phyloP scores from a whole-genome alignment of 345 rosid species.

The Psidium guajava region DNA sequence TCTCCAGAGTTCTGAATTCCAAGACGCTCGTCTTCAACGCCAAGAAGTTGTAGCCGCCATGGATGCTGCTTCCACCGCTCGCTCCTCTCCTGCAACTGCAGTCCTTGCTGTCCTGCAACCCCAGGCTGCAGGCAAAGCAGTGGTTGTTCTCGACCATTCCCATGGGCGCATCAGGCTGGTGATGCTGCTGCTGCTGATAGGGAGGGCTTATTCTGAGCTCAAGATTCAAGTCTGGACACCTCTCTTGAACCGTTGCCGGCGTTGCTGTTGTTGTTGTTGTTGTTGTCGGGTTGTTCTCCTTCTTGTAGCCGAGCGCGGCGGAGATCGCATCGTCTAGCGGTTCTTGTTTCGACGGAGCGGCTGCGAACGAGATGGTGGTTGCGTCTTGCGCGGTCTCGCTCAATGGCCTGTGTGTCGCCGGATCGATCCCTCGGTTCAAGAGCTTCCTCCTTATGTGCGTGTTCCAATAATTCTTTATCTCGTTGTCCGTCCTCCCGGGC shows the following conservation, averaged over 20 bases:
- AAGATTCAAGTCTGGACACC: conserved; percentile 38
- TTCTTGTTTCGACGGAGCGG: conserved; percentile 9
- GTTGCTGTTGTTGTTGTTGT: not conserved
- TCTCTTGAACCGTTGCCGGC: conserved; percentile 3
- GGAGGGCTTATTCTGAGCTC: conserved; percentile 43
- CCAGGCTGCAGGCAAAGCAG: conserved; percentile 29
- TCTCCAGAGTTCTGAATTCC: conserved; percentile 48
- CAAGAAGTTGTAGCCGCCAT: conserved; percentile 18
- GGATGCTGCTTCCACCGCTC: not conserved
- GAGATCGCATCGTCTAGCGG: not conserved
- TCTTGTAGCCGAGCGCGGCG: not conserved
- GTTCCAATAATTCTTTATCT: conserved; percentile 84
- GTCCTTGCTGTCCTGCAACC: conserved; percentile 22
- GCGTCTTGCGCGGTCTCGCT: conserved; percentile 21
- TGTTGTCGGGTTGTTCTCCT: not conserved
- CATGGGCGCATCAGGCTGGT: conserved; percentile 1
- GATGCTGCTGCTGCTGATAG: not conserved
- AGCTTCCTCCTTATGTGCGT: conserved; percentile 81
- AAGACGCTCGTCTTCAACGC: conserved; percentile 22
- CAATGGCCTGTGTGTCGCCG: conserved; percentile 54
- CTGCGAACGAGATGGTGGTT: conserved; percentile 1
- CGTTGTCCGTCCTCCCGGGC: conserved; percentile 80
- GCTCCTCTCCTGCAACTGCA: conserved; percentile 15
- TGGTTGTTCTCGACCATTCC: not conserved
- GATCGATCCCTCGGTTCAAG: conserved; percentile 69